Conservation (phyloP, 768 basidiomycete genomes). For the Leccinum longicurvipes region DNA sequence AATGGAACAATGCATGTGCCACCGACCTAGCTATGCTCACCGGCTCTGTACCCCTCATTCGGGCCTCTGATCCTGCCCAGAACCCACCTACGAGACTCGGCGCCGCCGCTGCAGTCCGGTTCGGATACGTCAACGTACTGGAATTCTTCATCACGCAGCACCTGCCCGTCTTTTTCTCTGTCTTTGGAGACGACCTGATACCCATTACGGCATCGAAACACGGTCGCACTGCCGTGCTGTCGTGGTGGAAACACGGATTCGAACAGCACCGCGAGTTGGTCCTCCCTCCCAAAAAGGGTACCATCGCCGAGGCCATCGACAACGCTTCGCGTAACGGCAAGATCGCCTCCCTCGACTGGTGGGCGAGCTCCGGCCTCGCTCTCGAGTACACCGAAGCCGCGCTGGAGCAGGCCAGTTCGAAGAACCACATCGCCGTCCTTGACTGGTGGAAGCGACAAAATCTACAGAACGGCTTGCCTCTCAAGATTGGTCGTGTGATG, state of each 20-base stretch:
- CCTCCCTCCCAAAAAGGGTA: slow-evolving; percentile 48
- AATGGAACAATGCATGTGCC: slow-evolving; percentile 68
- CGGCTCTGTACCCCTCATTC: slow-evolving; percentile 57
- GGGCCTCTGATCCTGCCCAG: slow-evolving; percentile 51
- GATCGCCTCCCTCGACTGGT: slow-evolving; percentile 77
- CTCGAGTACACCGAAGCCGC: slow-evolving; percentile 79
- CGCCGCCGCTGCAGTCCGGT: slow-evolving; percentile 62
- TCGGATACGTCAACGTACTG: slow-evolving; percentile 74
- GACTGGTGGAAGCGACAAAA: slow-evolving; percentile 80
- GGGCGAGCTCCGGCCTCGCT: slow-evolving; percentile 60
- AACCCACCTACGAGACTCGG: slow-evolving; percentile 69
- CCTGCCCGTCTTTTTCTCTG: slow-evolving; percentile 57
- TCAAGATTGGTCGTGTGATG: slow-evolving; percentile 83
- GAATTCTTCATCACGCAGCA: slow-evolving; percentile 68
- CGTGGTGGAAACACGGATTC: slow-evolving; percentile 76
- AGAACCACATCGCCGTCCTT: slow-evolving; percentile 70
- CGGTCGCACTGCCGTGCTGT: slow-evolving; percentile 67
- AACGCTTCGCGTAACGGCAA: slow-evolving; percentile 77
- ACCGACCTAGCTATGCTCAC: slow-evolving; percentile 74
- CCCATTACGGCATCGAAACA: slow-evolving; percentile 76
- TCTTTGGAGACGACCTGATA: slow-evolving; percentile 66
- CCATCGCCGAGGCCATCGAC: slow-evolving; percentile 70
- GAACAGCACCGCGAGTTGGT: slow-evolving; percentile 61
- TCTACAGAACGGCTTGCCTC: slow-evolving; percentile 45
- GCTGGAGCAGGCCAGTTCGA: slow-evolving; percentile 75